Base-by-base conservation (phyloP, 306 rosid genomes). In the Rosa chinensis region DNA sequence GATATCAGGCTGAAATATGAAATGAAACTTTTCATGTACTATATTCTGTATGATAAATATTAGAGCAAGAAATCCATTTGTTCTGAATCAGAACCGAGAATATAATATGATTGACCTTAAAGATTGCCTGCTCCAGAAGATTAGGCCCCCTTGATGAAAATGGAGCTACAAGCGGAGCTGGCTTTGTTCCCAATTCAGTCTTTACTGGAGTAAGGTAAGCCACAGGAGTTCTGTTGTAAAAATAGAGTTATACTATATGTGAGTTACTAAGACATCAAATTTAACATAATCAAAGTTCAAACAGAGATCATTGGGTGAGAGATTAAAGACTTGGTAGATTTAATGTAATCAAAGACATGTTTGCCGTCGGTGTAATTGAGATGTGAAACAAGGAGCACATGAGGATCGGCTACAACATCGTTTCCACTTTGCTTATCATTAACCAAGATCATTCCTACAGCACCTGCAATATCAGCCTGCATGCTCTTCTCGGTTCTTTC, bases 101-200 rank as follows among this genome's bases (percentile, higher is more conserved):
- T 10, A 13, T 5, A 4, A 0, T 8, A 63, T 55, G 8, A 49
- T 48, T 61, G 47, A 90, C 98, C 98, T 94, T 91, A 49, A 91
- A 88, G 71, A 94, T 66, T 23, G 81, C 11, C 58, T 79, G 72
- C 56, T 81, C 92, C 43, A 92, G 4, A 6, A 0, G 1, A 75
- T 70, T 88, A 40, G 98, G 98, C 1, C 98, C 98, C 55, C 97
- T 87, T 28, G 95, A 85, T 44, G 98, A 93, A 86, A 91, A 91
- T 25, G 86, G 2, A 75, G 93, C 93, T 76, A 93, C n/a, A 23
- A 48, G 0, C 20, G 97, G 98, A 43, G 93, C 76, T 45, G 90
- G 88, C 47, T 84, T 81, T 37, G 5, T 6, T 35, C 81, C 88
- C 5, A 86, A 5, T 62, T 70, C 50, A 20, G 97, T 90, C 64